Base-by-base conservation (phyloP, 345 rosid species). In the Pistacia integerrima region DNA sequence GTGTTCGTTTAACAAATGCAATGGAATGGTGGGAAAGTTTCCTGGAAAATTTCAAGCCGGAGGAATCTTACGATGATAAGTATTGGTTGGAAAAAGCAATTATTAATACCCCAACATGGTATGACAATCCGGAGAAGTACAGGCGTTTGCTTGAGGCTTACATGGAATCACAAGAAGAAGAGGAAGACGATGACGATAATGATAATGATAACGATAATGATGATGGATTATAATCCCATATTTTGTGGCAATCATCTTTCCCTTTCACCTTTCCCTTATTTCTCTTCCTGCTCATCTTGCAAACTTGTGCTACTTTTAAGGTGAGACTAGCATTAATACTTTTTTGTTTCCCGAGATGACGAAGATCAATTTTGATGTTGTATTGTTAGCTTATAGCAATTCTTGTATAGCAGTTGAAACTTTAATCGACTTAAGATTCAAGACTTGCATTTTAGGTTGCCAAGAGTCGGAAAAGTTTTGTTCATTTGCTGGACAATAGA, bases 101-200 rank as follows among this genome's bases (percentile, higher is more conserved):
- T 65, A 73, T 89, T 83, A 90, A 82, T 64, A 91, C 92, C n/a
- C 83, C 94, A 6, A 92, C 97, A 16, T 78, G 83, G 85, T 92
- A 81, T 58, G 94, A 94, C 76, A 80, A 86, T 78, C 94, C 96
- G 0, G 90, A 80, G 2, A 94, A 94, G 81, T 92, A 88, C 75
- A 80, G 73, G 74, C 76, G 68, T 57, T 20, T 82, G n/a, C 71
- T 80, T 5, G 76, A 51, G 30, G 79, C 91, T 48, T 63, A 71
- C 30, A 28, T 33, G 56, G 75, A 79, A 30, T 75, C 80, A 11
- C 22, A 54, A 22, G 67, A 55, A 14, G 75, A 74, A 12, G 73
- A 77, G 16, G 66, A 77, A 17, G 66, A 67, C 14, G 74, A 76
- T 10, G 68, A 77, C 17, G 67, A 64, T 22, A 68, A 57, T 17